Evolutionary conservation across 495 filamentous ascomycete genomes (phyloP).

Genomic region (Xanthoparmelia taractica): DNA sequence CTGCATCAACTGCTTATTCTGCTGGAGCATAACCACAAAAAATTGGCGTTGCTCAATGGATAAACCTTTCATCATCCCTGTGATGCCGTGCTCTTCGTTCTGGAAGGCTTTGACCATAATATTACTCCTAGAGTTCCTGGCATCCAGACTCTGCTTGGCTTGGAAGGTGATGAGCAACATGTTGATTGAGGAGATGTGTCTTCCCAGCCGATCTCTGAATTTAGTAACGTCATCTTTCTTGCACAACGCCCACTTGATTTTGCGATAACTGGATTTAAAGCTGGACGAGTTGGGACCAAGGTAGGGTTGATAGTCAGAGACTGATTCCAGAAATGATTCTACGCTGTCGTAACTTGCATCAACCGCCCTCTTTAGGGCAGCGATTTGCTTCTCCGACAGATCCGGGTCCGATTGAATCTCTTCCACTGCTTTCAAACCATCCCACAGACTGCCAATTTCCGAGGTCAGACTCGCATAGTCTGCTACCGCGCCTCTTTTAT

Average conservation of each 20-base stretch:
- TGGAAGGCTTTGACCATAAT: slow-evolving; percentile 1
- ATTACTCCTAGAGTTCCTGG: neutral
- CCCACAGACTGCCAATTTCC: slow-evolving; percentile 30
- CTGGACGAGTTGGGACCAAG: slow-evolving; percentile 16
- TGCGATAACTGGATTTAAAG: slow-evolving; percentile 19
- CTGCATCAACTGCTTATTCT: slow-evolving; percentile 24
- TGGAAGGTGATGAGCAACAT: slow-evolving; percentile 31
- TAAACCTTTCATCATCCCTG: slow-evolving; percentile 15
- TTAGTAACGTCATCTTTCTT: slow-evolving; percentile 29
- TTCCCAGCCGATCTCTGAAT: slow-evolving; percentile 30
- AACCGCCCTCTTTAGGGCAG: slow-evolving; percentile 19
- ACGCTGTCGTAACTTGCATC: slow-evolving; percentile 22
- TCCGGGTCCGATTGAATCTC: slow-evolving; percentile 17
- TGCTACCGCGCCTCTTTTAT: slow-evolving; percentile 27
- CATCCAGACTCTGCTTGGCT: slow-evolving; percentile 14
- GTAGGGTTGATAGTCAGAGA: slow-evolving; percentile 25
- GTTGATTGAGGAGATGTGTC: slow-evolving; percentile 29
- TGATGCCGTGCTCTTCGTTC: slow-evolving; percentile 8
- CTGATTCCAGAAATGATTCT: slow-evolving; percentile 22
- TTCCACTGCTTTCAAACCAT: slow-evolving; percentile 29
- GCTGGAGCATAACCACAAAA: slow-evolving; percentile 20
- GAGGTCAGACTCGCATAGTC: slow-evolving; percentile 27
- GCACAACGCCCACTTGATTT: slow-evolving; percentile 30
- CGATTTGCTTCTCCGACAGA: slow-evolving; percentile 15
- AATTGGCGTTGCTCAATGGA: slow-evolving; percentile 24